Base-by-base conservation (phyloP, 176 grass and related monocot species). In the Eragrostis curvula region DNA sequence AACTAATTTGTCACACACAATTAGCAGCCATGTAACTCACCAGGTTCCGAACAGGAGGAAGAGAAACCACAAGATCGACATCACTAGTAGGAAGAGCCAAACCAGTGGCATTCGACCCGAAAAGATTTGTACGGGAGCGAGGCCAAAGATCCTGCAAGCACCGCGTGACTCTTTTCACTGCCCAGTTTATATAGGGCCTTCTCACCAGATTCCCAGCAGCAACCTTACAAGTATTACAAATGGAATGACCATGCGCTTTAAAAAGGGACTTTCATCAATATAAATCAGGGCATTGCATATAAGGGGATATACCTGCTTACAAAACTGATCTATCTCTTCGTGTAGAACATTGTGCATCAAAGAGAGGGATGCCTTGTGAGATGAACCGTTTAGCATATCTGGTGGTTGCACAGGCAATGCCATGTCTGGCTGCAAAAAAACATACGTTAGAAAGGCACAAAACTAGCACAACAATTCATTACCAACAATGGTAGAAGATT, bases 71-170 rank as follows among this genome's bases (percentile, higher is more conserved):
- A 69, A 98, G 88, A 87, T 98, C 96, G 49, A 98, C 96, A 81
- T 98, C 96, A 84, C 96, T 98, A 78, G 88, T 90, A 57, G 96
- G 92, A 84, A 98, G 92, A 71, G 96, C 90, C 84, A 98, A 89
- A 87, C 92, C 96, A 75, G 96, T 95, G 32, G 92, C 92, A 88
- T 95, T 98, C 45, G 96, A 98, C 49, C 96, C 96, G 82, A 95
- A 98, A 78, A 98, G 64, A 71, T 85, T 93, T 83, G 96, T 98
- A 68, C 96, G 93, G 69, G 96, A 98, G 46, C 96, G 92, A 68
- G 96, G 96, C 96, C 96, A 98, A 72, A 98, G 90, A 60, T 83
- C 96, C 61, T 98, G 96, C 50, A 98, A 83, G 83, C 88, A 98
- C 30, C 92, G 85, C 44, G 96, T 90, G 59, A 98, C 96, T 70